Evolutionary conservation across 306 rosid species (phyloP), one percentile per base, ranked within the genome.

Genomic region (Cicer bijugum): DNA sequence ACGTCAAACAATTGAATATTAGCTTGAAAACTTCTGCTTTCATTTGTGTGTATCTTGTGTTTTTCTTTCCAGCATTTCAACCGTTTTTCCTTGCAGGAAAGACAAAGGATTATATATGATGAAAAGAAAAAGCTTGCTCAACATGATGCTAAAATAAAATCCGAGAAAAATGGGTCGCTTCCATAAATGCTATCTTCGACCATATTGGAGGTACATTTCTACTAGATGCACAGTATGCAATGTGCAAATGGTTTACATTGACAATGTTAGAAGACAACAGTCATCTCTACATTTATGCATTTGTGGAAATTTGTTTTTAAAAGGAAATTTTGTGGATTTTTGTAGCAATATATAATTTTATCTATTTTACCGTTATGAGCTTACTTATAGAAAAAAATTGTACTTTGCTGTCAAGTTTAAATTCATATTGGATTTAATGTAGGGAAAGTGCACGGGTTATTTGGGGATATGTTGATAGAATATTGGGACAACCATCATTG

Each of bases 381-480:
- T 61, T 70, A 44, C 7, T 59, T 47, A 56, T 76, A n/a, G 9
- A 38, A 69, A 23, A 23, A 51, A 39, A 8, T 11, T 53, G 33
- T 9, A n/a, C 23, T 19, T 45, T 67, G 44, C 23, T 20, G 23
- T 20, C 23, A 48, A 11, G 45, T 68, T 61, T 69, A 15, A 19
- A 43, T 53, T 64, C 67, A 6, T 33, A 12, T 61, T 71, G 59
- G 64, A 58, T 53, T 11, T 72, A 10, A 68, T 79, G 74, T 85
- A 95, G 99, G 85, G 99, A 95, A 88, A 97, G 99, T 85, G 97
- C 99, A 17, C 86, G 85, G 50, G 99, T 95, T 86, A 84, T 95
- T 75, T 91, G 99, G 99, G 92, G 99, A 79, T 95, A 95, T 80
- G 91, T 95, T 58, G 99, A 95, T 84, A 86, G 97, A 81, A 95